Conservation (phyloP, 83 land plant genomes). For the Thuja plicata region DNA sequence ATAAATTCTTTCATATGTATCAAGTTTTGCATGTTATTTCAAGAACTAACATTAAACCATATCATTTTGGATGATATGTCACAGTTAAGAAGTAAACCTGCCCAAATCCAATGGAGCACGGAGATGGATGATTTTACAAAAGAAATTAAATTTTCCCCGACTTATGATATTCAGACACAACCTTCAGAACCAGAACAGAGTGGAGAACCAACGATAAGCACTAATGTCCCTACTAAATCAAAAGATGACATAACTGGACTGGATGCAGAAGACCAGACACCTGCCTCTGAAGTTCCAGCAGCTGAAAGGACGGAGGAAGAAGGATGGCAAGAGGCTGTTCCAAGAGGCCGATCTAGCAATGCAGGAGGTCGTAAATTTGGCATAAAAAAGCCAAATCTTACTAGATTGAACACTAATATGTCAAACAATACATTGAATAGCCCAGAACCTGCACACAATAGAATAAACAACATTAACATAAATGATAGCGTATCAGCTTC, state of each 20-base stretch:
- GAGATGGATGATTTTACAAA: constrained; percentile 7
- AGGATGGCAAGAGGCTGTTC: constrained; percentile 95
- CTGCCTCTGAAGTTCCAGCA: constrained; percentile 11
- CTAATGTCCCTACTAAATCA: background rate
- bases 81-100: constrained; percentile 14
- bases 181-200: background rate
- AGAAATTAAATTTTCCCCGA: background rate
- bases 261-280: background rate
- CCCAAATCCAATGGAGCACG: background rate
- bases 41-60: background rate
- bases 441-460: constrained; percentile 4
- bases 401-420: constrained; percentile 45
- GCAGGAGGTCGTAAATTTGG: constrained; percentile 36
- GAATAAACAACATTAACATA: background rate
- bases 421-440: constrained; percentile 8
- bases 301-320: constrained; percentile 48
- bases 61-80: constrained; percentile 12
- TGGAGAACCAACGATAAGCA: background rate
- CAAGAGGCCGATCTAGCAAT: constrained; percentile 54
- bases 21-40: background rate
- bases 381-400: constrained; percentile 49
- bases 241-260: background rate
- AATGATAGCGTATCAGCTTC: constrained; percentile 21
- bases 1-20: background rate
- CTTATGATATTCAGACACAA: background rate